Evolutionary conservation across 2,329 filamentous ascomycete species (phyloP).

Genomic region (Periconia macrospinosa): DNA sequence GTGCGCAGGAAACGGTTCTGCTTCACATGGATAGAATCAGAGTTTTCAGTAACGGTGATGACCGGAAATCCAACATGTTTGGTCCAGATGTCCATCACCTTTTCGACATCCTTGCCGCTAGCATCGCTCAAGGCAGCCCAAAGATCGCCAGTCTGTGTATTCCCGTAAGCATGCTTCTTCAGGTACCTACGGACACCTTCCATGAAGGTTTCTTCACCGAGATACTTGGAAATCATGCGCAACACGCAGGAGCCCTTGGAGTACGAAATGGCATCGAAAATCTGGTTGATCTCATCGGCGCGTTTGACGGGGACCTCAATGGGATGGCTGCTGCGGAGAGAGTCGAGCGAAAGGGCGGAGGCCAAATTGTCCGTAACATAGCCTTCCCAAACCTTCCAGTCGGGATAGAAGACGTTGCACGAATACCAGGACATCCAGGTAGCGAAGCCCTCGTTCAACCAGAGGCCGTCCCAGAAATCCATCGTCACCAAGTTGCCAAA

Average conservation of each 20-base stretch:
- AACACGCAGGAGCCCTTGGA: constrained; percentile 95
- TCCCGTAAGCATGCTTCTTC: constrained; percentile 95
- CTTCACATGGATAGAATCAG: constrained; percentile 79
- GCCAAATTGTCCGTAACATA: constrained; percentile 94
- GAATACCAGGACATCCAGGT: constrained; percentile 95
- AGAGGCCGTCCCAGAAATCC: constrained; percentile 98
- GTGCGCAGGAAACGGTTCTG: constrained; percentile 95
- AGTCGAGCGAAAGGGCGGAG: constrained; percentile 83
- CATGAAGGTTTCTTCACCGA: constrained; percentile 90
- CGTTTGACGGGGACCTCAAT: constrained; percentile 96
- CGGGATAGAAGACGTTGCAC: constrained; percentile 92
- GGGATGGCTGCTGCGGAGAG: constrained; percentile 89
- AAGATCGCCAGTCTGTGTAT: constrained; percentile 87
- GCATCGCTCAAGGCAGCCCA: constrained; percentile 87
- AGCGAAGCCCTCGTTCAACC: constrained; percentile 92
- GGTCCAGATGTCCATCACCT: constrained; percentile 95
- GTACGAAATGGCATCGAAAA: constrained; percentile 97
- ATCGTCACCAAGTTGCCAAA: constrained; percentile 97
- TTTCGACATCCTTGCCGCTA: constrained; percentile 86
- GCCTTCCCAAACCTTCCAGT: constrained; percentile 97
- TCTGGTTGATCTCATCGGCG: constrained; percentile 95
- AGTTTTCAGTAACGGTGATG: constrained; percentile 76
- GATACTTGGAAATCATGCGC: constrained; percentile 94
- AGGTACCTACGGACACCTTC: constrained; percentile 89
- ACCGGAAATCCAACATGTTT: constrained; percentile 95